These are phyloP conservation scores for Zygosaccharomyces pseudobailii DNA, from an alignment of 1,139 yeast species.

Conservation along the genomic window DNA sequence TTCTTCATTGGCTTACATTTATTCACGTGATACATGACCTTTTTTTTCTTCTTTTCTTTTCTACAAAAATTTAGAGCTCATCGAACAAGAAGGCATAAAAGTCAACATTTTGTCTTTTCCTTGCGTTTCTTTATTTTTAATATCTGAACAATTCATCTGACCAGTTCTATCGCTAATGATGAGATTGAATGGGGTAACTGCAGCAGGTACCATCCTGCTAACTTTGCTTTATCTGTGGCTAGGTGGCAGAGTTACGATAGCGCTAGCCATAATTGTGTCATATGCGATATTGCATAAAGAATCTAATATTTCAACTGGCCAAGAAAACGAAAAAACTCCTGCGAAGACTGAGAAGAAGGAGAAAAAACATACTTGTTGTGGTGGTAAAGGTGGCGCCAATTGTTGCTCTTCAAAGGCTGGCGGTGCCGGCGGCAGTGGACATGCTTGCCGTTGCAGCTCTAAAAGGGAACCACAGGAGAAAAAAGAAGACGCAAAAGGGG, in stretches of 20 bases:
- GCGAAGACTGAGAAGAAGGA: not conserved
- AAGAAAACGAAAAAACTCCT: not conserved
- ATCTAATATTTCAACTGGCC: not conserved
- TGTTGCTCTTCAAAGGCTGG: conserved; percentile 17
- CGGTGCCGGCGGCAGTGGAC: conserved; percentile 7
- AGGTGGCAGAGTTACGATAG: conserved; percentile 38
- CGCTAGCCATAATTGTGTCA: conserved; percentile 27
- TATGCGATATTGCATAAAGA: conserved; percentile 28
- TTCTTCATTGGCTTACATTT: not conserved
- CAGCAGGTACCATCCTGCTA: conserved; percentile 5
- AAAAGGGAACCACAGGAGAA: conserved; percentile 4
- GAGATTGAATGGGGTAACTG: conserved; percentile 5
- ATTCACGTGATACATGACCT: not conserved
- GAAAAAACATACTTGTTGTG: conserved; percentile 22
- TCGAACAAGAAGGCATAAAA: not conserved
- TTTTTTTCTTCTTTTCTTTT: not conserved
- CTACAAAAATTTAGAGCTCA: not conserved
- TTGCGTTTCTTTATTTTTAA: too few relatives aligned
- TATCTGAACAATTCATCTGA: not conserved
- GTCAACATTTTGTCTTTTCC: not conserved
- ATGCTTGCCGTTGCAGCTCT: conserved; percentile 9
- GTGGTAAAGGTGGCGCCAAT: conserved; percentile 24
- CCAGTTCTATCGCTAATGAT: not conserved
- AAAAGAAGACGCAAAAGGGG: conserved; percentile 3
- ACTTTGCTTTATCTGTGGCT: conserved; percentile 13